Conservation (phyloP, 1,284 basidiomycete genomes). For the Coriolopsis trogii region DNA sequence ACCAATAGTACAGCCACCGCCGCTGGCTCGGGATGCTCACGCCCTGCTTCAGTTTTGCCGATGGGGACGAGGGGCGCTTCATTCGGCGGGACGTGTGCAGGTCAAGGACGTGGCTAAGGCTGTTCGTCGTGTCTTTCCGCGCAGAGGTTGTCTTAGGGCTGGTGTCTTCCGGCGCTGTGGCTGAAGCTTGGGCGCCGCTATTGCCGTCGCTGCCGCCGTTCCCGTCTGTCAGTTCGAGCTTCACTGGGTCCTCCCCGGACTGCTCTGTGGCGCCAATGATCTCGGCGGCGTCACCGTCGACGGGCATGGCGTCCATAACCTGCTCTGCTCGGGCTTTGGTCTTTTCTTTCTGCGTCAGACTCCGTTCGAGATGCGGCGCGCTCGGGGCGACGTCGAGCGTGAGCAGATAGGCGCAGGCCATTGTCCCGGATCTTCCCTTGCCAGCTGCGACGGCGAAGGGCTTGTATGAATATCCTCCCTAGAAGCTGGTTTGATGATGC, state of each 20-base stretch:
- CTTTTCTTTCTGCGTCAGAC: constrained; percentile 38
- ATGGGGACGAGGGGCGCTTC: constrained; percentile 50
- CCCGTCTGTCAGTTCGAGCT: constrained; percentile 20
- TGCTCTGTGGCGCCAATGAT: constrained; percentile 31
- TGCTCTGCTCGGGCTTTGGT: constrained; percentile 48
- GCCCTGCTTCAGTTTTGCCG: constrained; percentile 57
- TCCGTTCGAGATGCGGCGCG: constrained; percentile 51
- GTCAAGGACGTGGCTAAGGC: constrained; percentile 61
- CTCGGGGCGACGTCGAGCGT: constrained; percentile 51
- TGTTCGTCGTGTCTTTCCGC: constrained; percentile 27
- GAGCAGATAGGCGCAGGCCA: constrained; percentile 82
- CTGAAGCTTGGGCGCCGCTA: not conserved
- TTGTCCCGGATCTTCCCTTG: constrained; percentile 82
- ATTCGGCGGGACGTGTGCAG: constrained; percentile 73
- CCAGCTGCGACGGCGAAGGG: constrained; percentile 57
- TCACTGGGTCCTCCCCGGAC: constrained; percentile 37
- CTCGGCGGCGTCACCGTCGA: constrained; percentile 34
- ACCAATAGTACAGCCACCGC: constrained; percentile 76
- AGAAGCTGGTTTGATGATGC: not conserved
- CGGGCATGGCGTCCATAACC: constrained; percentile 50
- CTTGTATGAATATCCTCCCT: not conserved
- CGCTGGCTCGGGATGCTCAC: constrained; percentile 78
- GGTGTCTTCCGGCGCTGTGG: constrained; percentile 18
- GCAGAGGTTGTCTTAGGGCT: constrained; percentile 33
- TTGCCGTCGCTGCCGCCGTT: not conserved